Conservation (phyloP, 768 basidiomycete genomes). For the Fomitopsis serialis region DNA sequence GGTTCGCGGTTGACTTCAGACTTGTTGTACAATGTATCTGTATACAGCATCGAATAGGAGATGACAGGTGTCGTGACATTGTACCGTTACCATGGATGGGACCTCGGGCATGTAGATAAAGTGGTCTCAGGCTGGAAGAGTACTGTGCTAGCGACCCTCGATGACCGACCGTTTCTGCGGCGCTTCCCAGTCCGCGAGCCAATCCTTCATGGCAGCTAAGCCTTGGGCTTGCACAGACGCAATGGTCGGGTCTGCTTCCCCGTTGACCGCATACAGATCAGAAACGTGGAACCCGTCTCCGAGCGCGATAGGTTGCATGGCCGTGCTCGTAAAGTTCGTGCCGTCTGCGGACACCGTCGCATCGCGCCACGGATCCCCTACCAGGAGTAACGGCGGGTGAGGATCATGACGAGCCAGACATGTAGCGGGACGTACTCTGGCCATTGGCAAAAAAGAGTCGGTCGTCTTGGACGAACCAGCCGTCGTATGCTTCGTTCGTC, state of each 20-base stretch:
- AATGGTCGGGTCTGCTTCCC: slow-evolving; percentile 44
- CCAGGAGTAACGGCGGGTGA: neutral
- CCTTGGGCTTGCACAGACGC: slow-evolving; percentile 49
- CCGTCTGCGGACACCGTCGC: slow-evolving; percentile 59
- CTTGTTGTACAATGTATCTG: too few species aligned
- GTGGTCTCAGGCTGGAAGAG: too few species aligned
- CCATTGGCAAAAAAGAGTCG: slow-evolving; percentile 69
- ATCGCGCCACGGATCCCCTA: slow-evolving; percentile 72
- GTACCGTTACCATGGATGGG: too few species aligned
- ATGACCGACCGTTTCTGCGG: too few species aligned
- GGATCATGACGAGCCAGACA: too few species aligned
- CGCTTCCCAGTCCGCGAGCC: slow-evolving; percentile 39
- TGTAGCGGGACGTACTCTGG: slow-evolving; percentile 49
- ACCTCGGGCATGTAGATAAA: too few species aligned
- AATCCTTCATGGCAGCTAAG: slow-evolving; percentile 47
- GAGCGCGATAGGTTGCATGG: slow-evolving; percentile 49
- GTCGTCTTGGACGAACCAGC: slow-evolving; percentile 56
- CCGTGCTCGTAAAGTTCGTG: slow-evolving; percentile 40
- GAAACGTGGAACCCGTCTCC: slow-evolving; percentile 67
- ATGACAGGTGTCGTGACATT: too few species aligned
- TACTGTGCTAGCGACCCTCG: too few species aligned
- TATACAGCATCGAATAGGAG: too few species aligned
- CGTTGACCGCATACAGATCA: slow-evolving; percentile 41
- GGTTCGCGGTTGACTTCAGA: too few species aligned
- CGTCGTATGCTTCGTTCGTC: slow-evolving; percentile 49